Conservation (phyloP, 768 basidiomycete species). For the Inosperma sp. region DNA sequence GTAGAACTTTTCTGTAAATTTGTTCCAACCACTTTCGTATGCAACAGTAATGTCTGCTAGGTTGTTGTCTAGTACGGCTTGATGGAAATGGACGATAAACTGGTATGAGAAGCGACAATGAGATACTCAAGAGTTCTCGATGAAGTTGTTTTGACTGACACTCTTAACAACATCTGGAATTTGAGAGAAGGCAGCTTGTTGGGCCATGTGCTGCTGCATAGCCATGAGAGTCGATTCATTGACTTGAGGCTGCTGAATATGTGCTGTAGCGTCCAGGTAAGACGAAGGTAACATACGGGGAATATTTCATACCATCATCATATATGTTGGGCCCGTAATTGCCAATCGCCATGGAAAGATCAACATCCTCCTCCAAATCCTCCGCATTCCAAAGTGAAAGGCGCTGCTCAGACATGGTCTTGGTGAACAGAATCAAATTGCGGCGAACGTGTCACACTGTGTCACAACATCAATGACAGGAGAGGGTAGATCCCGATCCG, state of each 20-base stretch:
- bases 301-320: slow-evolving; percentile 51
- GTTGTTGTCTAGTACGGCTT: slow-evolving; percentile 89
- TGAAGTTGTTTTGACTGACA: slow-evolving; percentile 24
- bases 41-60: slow-evolving; percentile 85
- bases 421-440: background rate
- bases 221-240: slow-evolving; percentile 66
- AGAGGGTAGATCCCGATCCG: no score
- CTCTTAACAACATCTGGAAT: slow-evolving; percentile 89
- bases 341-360: slow-evolving; percentile 63
- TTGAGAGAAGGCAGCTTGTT: slow-evolving; percentile 75
- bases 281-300: slow-evolving; percentile 5
- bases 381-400: slow-evolving; percentile 74
- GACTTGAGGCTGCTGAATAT: slow-evolving; percentile 56
- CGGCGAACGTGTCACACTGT: no score
- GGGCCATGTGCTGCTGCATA: slow-evolving; percentile 80
- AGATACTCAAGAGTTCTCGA: no score
- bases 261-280: slow-evolving; percentile 29
- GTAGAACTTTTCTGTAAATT: slow-evolving; percentile 94
- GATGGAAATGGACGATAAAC: slow-evolving; percentile 95
- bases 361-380: slow-evolving; percentile 79
- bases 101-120: slow-evolving; percentile 25
- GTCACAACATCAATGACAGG: no score
- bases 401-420: slow-evolving; percentile 58
- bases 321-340: slow-evolving; percentile 68
- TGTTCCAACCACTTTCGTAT: slow-evolving; percentile 97